Evolutionary conservation across 495 filamentous ascomycete species (phyloP).

Genomic region (Xylaria nigripes): DNA sequence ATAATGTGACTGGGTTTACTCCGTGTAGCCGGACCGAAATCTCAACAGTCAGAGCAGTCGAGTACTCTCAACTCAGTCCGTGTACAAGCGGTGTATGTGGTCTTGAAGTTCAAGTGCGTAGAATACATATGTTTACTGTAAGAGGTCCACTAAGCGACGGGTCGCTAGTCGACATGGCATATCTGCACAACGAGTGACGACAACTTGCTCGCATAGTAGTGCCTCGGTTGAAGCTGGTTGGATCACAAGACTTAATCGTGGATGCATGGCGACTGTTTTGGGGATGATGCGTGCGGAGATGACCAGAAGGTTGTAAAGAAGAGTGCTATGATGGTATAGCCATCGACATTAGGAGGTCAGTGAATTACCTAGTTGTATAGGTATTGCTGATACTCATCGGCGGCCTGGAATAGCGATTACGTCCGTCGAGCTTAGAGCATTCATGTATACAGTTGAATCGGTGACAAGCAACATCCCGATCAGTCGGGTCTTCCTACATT

Average conservation of each 20-base stretch:
- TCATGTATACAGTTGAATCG: background rate
- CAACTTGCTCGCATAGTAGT: background rate
- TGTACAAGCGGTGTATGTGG: background rate
- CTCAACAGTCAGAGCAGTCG: too few species aligned
- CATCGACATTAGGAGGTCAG: background rate
- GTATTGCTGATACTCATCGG: background rate
- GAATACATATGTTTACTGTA: background rate
- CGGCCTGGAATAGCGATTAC: background rate
- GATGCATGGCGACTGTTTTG: slow-evolving; percentile 9
- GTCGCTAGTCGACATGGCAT: background rate
- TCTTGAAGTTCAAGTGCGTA: too few species aligned
- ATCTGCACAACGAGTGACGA: background rate
- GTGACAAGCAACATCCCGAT: background rate
- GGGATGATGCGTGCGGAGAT: slow-evolving; percentile 10
- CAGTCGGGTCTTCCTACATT: background rate
- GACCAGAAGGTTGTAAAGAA: background rate
- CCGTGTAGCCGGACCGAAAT: too few species aligned
- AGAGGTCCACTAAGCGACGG: background rate
- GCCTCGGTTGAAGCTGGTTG: background rate
- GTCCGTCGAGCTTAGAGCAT: background rate
- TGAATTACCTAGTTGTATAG: background rate
- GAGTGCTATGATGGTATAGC: background rate
- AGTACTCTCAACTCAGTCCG: too few species aligned
- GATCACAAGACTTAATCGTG: slow-evolving; percentile 6
- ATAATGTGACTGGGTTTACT: background rate